Evolutionary conservation across 768 basidiomycete species (phyloP).

Genomic region (Pleurotus salmoneostramineus): DNA sequence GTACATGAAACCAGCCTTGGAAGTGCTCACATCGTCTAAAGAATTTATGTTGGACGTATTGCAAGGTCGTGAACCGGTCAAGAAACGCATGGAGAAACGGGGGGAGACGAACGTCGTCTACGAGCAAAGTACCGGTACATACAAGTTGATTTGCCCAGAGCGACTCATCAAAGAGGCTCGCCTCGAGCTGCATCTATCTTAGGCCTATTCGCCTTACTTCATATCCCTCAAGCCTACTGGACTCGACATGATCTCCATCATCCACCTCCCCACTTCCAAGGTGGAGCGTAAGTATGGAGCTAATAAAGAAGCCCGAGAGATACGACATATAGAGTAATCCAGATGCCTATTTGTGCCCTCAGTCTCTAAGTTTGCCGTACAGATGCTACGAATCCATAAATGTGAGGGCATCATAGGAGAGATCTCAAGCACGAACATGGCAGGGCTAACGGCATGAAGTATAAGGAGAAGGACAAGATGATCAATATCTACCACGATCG

Average conservation of each 20-base stretch:
- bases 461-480: neutral
- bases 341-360: conserved; percentile 12
- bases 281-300: no score
- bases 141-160: conserved; percentile 47
- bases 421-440: neutral
- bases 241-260: neutral
- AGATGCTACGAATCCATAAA: conserved; percentile 15
- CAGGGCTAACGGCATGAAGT: conserved; percentile 10
- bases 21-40: conserved; percentile 36
- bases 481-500: neutral
- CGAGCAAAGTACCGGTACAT: conserved; percentile 31
- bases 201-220: neutral
- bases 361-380: conserved; percentile 9
- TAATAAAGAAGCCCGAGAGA: conserved; percentile 19
- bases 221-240: neutral
- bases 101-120: conserved; percentile 41
- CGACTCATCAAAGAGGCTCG: conserved; percentile 36
- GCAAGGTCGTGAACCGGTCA: conserved; percentile 31
- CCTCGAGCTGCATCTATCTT: neutral
- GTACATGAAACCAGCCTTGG: conserved; percentile 37
- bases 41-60: conserved; percentile 47
- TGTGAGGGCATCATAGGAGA: neutral
- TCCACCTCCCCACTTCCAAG: neutral
- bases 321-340: conserved; percentile 23
- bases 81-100: conserved; percentile 23